Conservation (phyloP, 495 filamentous ascomycete genomes). For the Cercophora scortea region DNA sequence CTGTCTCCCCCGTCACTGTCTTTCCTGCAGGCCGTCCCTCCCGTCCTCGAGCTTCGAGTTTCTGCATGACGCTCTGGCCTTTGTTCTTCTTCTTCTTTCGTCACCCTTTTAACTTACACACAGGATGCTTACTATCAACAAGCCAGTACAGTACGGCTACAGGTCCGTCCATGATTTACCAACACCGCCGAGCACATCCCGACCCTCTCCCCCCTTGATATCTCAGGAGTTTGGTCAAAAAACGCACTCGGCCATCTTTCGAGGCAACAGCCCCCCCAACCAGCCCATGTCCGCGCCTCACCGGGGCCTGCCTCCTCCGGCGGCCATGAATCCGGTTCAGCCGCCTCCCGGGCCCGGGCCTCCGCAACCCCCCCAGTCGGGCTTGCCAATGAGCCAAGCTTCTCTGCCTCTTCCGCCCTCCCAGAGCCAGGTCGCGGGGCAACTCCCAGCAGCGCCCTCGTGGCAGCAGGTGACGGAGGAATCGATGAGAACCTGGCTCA, state of each 20-base stretch:
- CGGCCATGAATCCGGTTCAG: slow-evolving; percentile 59
- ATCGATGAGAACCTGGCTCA: slow-evolving; percentile 72
- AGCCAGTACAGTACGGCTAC: slow-evolving; percentile 58
- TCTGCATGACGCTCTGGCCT: slow-evolving; percentile 8
- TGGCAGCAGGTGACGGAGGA: slow-evolving; percentile 73
- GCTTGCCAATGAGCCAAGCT: slow-evolving; percentile 19
- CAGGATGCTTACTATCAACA: slow-evolving; percentile 63
- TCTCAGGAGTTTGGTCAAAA: slow-evolving; percentile 41
- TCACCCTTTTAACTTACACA: slow-evolving; percentile 8
- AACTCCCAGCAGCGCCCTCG: slow-evolving; percentile 61
- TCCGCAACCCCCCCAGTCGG: slow-evolving; percentile 17
- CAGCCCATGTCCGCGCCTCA: slow-evolving; percentile 64
- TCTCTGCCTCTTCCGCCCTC: slow-evolving; percentile 31
- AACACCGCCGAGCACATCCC: slow-evolving; percentile 50
- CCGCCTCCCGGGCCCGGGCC: slow-evolving; percentile 25
- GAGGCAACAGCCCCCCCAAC: slow-evolving; percentile 33
- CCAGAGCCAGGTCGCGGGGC: slow-evolving; percentile 32
- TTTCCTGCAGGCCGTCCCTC: slow-evolving; percentile 8
- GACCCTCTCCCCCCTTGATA: slow-evolving; percentile 51
- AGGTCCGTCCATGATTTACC: slow-evolving; percentile 64
- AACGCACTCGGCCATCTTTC: slow-evolving; percentile 28
- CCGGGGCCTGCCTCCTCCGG: slow-evolving; percentile 66
- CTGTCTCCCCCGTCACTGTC: slow-evolving; percentile 12
- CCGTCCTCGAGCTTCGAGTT: slow-evolving; percentile 3
- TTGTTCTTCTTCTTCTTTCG: slow-evolving; percentile 7